Percentiles rank a stretch among this genome's conserved stretches.
Evolutionary conservation across 2,329 filamentous ascomycete genomes (phyloP).

Genomic region (Truncatella angustata): DNA sequence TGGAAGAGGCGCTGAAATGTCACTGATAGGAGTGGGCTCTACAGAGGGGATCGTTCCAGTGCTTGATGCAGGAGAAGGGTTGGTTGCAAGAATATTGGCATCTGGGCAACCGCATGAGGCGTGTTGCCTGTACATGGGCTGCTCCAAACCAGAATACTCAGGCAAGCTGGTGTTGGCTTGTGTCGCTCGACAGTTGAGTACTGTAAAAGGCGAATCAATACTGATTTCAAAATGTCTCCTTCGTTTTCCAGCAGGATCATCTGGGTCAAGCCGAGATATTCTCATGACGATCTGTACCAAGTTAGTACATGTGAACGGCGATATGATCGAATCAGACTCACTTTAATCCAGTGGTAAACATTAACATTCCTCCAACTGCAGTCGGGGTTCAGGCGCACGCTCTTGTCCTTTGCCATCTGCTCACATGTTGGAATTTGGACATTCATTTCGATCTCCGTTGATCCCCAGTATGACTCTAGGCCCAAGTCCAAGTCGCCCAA

Average conservation of each 20-base stretch:
- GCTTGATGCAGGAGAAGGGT: slow-evolving; percentile 67
- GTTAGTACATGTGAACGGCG: slow-evolving; percentile 7
- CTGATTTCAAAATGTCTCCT: slow-evolving; percentile 92
- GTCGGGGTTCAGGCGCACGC: slow-evolving; percentile 73
- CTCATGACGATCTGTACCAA: slow-evolving; percentile 77
- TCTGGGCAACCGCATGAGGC: slow-evolving; percentile 56
- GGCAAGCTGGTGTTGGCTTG: slow-evolving; percentile 85
- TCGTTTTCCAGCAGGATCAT: slow-evolving; percentile 68
- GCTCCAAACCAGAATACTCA: slow-evolving; percentile 64
- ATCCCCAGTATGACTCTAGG: slow-evolving; percentile 72
- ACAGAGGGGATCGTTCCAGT: slow-evolving; percentile 43
- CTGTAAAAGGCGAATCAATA: slow-evolving; percentile 92
- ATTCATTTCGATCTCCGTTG: slow-evolving; percentile 92
- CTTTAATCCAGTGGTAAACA: slow-evolving; percentile 96
- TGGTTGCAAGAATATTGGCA: slow-evolving; percentile 43
- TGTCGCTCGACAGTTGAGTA: slow-evolving; percentile 89
- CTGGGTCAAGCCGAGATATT: slow-evolving; percentile 77
- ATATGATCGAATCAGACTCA: slow-evolving; percentile 46
- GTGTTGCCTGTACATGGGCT: slow-evolving; percentile 47
- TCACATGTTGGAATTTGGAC: slow-evolving; percentile 89
- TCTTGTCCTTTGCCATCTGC: slow-evolving; percentile 73
- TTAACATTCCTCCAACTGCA: slow-evolving; percentile 93
- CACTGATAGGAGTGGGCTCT: slow-evolving; percentile 27
- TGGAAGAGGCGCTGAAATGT: slow-evolving; percentile 31
- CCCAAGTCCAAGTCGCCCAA: slow-evolving; percentile 75